These are phyloP conservation scores for Cordyceps fumosorosea DNA, from an alignment of 2,329 filamentous ascomycete species.

Conservation along the genomic window DNA sequence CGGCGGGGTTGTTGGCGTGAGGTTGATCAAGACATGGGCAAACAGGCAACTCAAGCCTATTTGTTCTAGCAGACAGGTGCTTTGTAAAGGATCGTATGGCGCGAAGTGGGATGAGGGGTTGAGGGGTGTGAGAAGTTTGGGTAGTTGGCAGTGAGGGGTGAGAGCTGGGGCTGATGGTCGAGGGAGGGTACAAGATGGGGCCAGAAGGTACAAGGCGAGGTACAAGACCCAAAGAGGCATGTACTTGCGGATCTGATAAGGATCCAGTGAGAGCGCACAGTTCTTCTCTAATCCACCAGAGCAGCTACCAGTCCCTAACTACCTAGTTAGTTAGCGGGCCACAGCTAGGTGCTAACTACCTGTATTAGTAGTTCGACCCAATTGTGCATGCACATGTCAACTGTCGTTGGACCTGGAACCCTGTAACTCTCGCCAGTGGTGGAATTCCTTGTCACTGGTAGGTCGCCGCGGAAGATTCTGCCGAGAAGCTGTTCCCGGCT, in stretches of 20 bases:
- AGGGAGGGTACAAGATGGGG: not conserved
- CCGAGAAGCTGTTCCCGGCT: not conserved
- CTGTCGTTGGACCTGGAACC: not conserved
- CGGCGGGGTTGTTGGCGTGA: not conserved
- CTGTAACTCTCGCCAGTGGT: not conserved
- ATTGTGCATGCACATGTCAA: not conserved
- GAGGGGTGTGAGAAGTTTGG: not conserved
- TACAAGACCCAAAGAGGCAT: conserved; percentile 3
- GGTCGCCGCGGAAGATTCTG: too few species aligned
- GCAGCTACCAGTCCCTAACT: too few species aligned
- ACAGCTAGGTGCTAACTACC: not conserved
- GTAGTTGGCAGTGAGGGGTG: not conserved
- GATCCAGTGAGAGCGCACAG: not conserved
- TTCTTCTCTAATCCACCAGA: not conserved
- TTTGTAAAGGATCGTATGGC: too few species aligned
- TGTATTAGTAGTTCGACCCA: too few species aligned
- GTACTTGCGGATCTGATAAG: conserved; percentile 11
- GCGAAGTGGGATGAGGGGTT: not conserved
- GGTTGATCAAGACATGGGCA: not conserved
- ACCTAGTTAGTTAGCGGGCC: not conserved
- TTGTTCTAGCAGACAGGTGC: too few species aligned
- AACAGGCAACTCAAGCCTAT: too few species aligned
- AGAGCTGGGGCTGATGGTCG: not conserved
- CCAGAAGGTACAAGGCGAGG: conserved; percentile 1
- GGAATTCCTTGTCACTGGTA: not conserved